Percentiles rank a stretch among this genome's conserved stretches.
Evolutionary conservation across 2,329 filamentous ascomycete genomes (phyloP).

Genomic region (Clarireedia paspali): DNA sequence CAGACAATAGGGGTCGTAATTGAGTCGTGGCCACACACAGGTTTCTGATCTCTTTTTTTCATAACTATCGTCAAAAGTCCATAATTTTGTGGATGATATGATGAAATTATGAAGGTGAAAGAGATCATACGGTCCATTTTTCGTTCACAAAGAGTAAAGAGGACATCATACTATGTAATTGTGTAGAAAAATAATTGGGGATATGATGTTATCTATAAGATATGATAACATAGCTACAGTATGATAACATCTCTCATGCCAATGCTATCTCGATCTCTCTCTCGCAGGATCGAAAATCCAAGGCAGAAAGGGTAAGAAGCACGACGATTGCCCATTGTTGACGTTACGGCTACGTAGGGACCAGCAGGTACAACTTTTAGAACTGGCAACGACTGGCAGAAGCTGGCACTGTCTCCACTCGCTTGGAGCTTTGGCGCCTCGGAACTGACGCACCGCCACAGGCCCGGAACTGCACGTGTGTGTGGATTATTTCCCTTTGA

Average conservation of each 20-base stretch:
- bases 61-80: too few relatives aligned
- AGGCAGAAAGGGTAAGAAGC: not conserved
- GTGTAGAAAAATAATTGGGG: conserved; percentile 2
- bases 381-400: too few relatives aligned
- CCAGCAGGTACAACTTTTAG: not conserved
- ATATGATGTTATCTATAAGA: conserved; percentile 4
- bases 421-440: not conserved
- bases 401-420: too few relatives aligned
- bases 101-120: not conserved
- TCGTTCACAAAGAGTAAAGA: too few relatives aligned
- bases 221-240: not conserved
- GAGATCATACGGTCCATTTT: too few relatives aligned
- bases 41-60: too few relatives aligned
- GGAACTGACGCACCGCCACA: not conserved
- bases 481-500: not conserved
- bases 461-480: not conserved
- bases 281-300: not conserved
- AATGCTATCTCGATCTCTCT: not conserved
- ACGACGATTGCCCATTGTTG: too few relatives aligned
- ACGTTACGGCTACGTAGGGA: too few relatives aligned
- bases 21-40: not conserved
- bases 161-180: not conserved
- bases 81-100: not conserved
- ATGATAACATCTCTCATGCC: not conserved
- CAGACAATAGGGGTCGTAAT: not conserved